phyloP scores from a whole-genome alignment of 2,329 filamentous ascomycete species.

The Elsinoe perseae region DNA sequence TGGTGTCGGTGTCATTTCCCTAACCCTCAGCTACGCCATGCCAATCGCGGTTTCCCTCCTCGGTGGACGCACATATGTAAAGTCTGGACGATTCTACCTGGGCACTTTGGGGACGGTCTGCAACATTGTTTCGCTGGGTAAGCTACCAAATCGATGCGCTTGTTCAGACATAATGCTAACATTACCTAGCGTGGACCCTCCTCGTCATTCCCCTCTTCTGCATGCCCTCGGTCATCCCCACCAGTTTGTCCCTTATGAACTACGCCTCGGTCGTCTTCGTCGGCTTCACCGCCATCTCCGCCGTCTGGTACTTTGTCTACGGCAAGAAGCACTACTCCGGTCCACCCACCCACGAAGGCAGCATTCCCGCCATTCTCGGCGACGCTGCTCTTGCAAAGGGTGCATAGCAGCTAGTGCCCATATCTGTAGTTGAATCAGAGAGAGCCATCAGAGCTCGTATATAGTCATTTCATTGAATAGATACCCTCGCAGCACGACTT shows the following conservation, averaged over 20 bases:
- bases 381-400: neutral
- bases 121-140: slow-evolving; percentile 60
- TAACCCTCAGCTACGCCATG: slow-evolving; percentile 60
- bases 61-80: slow-evolving; percentile 52
- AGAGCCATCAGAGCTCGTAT: slow-evolving; percentile 9
- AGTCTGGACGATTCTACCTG: slow-evolving; percentile 52
- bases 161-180: slow-evolving; percentile 25
- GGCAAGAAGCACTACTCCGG: slow-evolving; percentile 62
- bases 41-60: slow-evolving; percentile 59
- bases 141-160: slow-evolving; percentile 30
- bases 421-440: neutral
- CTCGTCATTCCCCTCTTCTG: slow-evolving; percentile 67
- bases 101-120: slow-evolving; percentile 53
- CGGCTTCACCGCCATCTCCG: slow-evolving; percentile 54
- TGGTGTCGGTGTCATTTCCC: slow-evolving; percentile 60
- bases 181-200: slow-evolving; percentile 51
- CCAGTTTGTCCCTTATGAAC: slow-evolving; percentile 56
- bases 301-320: slow-evolving; percentile 61
- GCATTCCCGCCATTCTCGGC: neutral
- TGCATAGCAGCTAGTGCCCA: neutral
- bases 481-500: neutral
- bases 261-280: slow-evolving; percentile 70
- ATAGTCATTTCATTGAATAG: slow-evolving; percentile 8
- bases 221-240: slow-evolving; percentile 59
- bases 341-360: slow-evolving; percentile 32